These are phyloP conservation scores for Penicillium decumbens DNA, from an alignment of 2,329 filamentous ascomycete genomes.

Conservation along the genomic window DNA sequence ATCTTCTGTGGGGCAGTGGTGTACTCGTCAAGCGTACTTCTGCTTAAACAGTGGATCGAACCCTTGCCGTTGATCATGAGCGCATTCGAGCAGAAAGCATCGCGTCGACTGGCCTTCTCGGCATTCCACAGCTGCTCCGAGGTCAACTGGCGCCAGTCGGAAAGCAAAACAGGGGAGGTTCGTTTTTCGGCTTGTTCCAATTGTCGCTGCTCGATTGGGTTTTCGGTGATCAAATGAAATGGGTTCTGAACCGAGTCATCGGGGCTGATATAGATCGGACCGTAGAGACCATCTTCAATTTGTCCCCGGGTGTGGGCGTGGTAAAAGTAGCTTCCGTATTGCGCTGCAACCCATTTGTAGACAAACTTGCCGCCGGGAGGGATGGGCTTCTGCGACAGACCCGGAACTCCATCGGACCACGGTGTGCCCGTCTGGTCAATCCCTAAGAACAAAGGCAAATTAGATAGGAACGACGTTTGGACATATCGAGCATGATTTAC, in stretches of 20 bases:
- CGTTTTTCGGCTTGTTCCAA: not conserved
- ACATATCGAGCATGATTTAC: not conserved
- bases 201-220: not conserved
- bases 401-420: constrained; percentile 56
- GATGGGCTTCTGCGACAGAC: constrained; percentile 51
- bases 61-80: not conserved
- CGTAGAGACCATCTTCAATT: constrained; percentile 56
- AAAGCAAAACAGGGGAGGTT: not conserved
- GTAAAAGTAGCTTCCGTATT: constrained; percentile 57
- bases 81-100: not conserved
- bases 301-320: constrained; percentile 53
- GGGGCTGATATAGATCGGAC: constrained; percentile 47
- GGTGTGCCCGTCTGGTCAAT: constrained; percentile 44
- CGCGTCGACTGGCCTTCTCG: not conserved
- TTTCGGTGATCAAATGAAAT: not conserved
- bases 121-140: not conserved
- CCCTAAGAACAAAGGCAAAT: not conserved
- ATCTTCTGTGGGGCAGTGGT: not conserved
- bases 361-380: constrained; percentile 45
- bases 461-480: not conserved
- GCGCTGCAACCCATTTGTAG: constrained; percentile 50
- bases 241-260: not conserved
- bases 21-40: not conserved
- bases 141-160: not conserved
- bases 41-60: not conserved